phyloP scores from a whole-genome alignment of 2,329 filamentous ascomycete genomes.

The Grosmannia serpens region DNA sequence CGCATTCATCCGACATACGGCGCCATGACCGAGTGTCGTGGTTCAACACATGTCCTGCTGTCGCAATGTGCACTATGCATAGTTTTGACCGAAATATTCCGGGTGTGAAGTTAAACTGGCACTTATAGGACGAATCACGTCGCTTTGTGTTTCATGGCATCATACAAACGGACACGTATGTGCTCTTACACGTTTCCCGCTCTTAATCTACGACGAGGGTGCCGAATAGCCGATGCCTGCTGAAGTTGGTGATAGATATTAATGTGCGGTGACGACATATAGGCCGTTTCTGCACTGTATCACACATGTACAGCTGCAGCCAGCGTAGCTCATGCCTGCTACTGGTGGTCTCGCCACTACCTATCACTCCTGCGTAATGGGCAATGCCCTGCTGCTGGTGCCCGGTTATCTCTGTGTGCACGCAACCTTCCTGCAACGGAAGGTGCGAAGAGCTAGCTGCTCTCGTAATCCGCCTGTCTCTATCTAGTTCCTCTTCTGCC shows the following conservation, averaged over 20 bases:
- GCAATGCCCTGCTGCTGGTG: background rate
- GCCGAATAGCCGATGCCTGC: slow-evolving; percentile 54
- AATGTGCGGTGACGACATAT: too few species aligned
- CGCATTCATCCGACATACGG: too few species aligned
- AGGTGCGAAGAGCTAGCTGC: background rate
- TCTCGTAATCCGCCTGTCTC: background rate
- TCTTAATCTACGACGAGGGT: slow-evolving; percentile 52
- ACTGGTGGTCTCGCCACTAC: too few species aligned
- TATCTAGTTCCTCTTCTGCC: background rate
- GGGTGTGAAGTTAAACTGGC: too few species aligned
- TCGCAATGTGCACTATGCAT: slow-evolving; percentile 54
- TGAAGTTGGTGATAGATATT: slow-evolving; percentile 56
- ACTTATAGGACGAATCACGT: slow-evolving; percentile 53
- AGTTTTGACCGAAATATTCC: slow-evolving; percentile 47
- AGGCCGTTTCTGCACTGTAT: too few species aligned
- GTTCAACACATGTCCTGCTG: too few species aligned
- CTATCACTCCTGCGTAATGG: background rate
- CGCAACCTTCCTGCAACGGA: background rate
- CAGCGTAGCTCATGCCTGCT: too few species aligned
- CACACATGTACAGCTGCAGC: too few species aligned
- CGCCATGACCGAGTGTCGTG: too few species aligned
- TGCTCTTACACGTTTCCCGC: slow-evolving; percentile 56
- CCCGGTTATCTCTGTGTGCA: background rate
- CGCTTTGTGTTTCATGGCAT: slow-evolving; percentile 57
- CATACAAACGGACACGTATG: slow-evolving; percentile 59